Evolutionary conservation across 441 rosid genomes (phyloP).

Genomic region (Syzygium syzygioides): DNA sequence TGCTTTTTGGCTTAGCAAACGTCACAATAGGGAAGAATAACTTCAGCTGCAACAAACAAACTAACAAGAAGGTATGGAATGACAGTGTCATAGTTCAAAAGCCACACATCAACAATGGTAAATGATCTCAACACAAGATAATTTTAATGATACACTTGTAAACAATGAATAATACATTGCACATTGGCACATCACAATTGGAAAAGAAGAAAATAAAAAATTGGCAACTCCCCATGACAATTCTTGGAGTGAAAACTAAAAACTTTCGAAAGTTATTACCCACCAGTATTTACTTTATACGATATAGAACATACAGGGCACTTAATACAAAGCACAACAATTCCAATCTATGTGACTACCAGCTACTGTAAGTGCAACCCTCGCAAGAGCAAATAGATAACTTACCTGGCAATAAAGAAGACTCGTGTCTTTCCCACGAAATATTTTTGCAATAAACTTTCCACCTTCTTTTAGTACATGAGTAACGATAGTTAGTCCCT

Average conservation of each 20-base stretch:
- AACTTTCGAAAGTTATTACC: neutral
- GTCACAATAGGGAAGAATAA: constrained; percentile 88
- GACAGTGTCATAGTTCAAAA: neutral
- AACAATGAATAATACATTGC: neutral
- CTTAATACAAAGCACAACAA: neutral
- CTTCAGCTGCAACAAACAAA: constrained; percentile 57
- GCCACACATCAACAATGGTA: neutral
- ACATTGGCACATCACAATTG: neutral
- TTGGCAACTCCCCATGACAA: neutral
- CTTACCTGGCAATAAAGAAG: constrained; percentile 90
- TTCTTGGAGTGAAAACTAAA: neutral
- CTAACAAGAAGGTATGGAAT: neutral
- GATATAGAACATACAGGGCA: neutral
- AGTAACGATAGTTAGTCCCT: constrained; percentile 91
- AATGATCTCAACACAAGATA: neutral
- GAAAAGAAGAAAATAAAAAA: neutral
- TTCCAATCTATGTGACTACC: neutral
- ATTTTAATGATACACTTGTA: neutral
- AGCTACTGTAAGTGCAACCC: neutral
- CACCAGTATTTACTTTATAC: neutral
- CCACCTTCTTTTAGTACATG: constrained; percentile 92
- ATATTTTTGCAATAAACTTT: constrained; percentile 83
- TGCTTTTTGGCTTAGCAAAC: constrained; percentile 96
- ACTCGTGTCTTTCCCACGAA: constrained; percentile 98
- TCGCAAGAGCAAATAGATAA: neutral